A percentile compares a stretch with the other conserved stretches of the same genome.
Conservation (phyloP, 805 yeast genomes). For the Zygotorulaspora florentina region DNA sequence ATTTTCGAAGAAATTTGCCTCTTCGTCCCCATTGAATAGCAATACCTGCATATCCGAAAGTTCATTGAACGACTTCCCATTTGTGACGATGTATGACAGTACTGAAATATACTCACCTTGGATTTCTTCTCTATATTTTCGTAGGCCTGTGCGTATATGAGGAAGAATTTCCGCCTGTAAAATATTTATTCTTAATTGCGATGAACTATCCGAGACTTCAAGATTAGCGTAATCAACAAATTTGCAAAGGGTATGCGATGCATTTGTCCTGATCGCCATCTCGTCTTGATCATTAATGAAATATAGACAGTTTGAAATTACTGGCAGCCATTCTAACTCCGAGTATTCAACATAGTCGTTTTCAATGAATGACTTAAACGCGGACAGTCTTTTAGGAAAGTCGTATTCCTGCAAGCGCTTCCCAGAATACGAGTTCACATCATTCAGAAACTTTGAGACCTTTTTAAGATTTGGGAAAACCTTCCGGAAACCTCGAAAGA, state of each 20-base stretch:
- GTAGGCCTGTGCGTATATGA: slow-evolving; percentile 59
- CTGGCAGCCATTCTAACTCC: slow-evolving; percentile 71
- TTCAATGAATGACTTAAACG: slow-evolving; percentile 65
- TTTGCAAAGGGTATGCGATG: slow-evolving; percentile 57
- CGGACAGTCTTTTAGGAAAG: slow-evolving; percentile 66
- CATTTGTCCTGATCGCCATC: slow-evolving; percentile 72
- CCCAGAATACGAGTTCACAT: slow-evolving; percentile 64
- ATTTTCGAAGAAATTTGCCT: slow-evolving; percentile 74
- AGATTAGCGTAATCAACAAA: slow-evolving; percentile 56
- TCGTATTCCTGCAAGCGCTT: slow-evolving; percentile 69
- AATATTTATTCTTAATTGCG: slow-evolving; percentile 30
- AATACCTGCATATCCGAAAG: slow-evolving; percentile 64
- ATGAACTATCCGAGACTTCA: slow-evolving; percentile 27
- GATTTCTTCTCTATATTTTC: slow-evolving; percentile 54
- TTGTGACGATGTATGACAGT: slow-evolving; percentile 56
- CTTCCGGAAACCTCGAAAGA: slow-evolving; percentile 56
- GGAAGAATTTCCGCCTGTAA: slow-evolving; percentile 60
- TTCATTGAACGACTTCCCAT: slow-evolving; percentile 43
- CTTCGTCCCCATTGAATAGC: slow-evolving; percentile 66
- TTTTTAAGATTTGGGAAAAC: slow-evolving; percentile 42
- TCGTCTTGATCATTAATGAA: slow-evolving; percentile 77
- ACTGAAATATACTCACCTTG: slow-evolving; percentile 69
- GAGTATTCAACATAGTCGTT: slow-evolving; percentile 41
- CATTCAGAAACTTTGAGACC: slow-evolving; percentile 53
- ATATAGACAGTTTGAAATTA: slow-evolving; percentile 62